Percentiles rank a stretch among this genome's conserved stretches.
These are phyloP conservation scores for Euphorbia lathyris DNA, from an alignment of 345 rosid species.

Conservation along the genomic window DNA sequence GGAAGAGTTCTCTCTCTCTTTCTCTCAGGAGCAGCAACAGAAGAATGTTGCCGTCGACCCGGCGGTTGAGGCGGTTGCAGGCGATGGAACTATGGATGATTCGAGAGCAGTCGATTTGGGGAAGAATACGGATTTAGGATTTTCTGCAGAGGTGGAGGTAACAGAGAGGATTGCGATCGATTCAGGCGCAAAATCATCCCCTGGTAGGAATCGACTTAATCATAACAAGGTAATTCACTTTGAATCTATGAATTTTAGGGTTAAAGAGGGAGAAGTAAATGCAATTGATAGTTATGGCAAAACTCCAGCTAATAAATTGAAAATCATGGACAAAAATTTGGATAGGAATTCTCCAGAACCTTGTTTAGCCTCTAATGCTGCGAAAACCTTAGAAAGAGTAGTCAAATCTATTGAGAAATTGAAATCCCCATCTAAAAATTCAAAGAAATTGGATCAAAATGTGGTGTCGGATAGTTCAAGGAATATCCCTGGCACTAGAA, in stretches of 20 bases:
- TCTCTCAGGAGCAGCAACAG: slow-evolving; percentile 8
- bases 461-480: neutral
- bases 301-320: slow-evolving; percentile 15
- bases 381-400: slow-evolving; percentile 10
- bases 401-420: slow-evolving; percentile 27
- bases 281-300: slow-evolving; percentile 6
- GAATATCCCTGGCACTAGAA: neutral
- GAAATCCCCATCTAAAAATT: slow-evolving; percentile 13
- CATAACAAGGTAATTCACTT: slow-evolving; percentile 10
- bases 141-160: slow-evolving; percentile 23
- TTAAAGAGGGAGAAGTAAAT: slow-evolving; percentile 16
- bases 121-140: slow-evolving; percentile 40
- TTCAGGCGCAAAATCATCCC: neutral
- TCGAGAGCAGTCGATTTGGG: slow-evolving; percentile 35
- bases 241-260: slow-evolving; percentile 20
- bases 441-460: neutral
- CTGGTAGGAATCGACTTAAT: neutral
- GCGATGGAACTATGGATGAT: slow-evolving; percentile 1
- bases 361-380: neutral
- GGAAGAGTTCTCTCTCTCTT: slow-evolving; percentile 9
- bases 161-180: slow-evolving; percentile 22
- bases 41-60: neutral
- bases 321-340: slow-evolving; percentile 15
- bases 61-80: neutral
- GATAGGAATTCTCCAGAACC: slow-evolving; percentile 12